phyloP scores from a whole-genome alignment of 2,329 filamentous ascomycete species.

The Xylariaceae sp. region DNA sequence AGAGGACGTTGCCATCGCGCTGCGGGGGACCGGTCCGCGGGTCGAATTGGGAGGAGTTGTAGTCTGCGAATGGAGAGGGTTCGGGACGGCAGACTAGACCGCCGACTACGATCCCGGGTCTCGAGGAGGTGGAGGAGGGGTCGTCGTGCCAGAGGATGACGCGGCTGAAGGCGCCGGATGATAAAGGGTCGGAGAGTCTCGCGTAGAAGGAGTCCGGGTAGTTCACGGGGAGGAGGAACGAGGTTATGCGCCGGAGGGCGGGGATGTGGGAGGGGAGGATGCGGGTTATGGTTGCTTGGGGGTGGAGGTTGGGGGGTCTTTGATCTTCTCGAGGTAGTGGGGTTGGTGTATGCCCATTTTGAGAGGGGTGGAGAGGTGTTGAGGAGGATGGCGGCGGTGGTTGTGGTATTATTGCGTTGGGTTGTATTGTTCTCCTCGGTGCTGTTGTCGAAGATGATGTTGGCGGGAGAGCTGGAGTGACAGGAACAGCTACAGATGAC shows the following conservation, averaged over 20 bases:
- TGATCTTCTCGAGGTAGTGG: conserved; percentile 9
- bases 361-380: conserved; percentile 16
- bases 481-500: conserved; percentile 5
- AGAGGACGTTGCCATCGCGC: conserved; percentile 45
- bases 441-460: conserved; percentile 3
- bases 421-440: not conserved
- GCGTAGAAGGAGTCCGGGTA: conserved; percentile 64
- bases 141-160: conserved; percentile 55
- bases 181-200: conserved; percentile 46
- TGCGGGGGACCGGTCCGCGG: conserved; percentile 4
- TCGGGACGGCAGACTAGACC: conserved; percentile 62
- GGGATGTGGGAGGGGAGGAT: conserved; percentile 50
- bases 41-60: conserved; percentile 3
- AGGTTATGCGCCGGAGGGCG: conserved; percentile 60
- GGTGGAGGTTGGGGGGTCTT: conserved; percentile 35
- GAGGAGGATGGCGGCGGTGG: not conserved
- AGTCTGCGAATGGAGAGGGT: conserved; percentile 35
- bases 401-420: too few species aligned
- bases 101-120: conserved; percentile 51
- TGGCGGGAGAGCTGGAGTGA: conserved; percentile 14
- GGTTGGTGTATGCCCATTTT: conserved; percentile 8
- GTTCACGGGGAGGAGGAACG: conserved; percentile 59
- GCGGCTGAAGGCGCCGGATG: conserved; percentile 54
- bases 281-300: conserved; percentile 50
- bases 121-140: conserved; percentile 32